A percentile compares a stretch with the other conserved stretches of the same genome.
phyloP scores from a whole-genome alignment of 371 early-diverging fungal species.

The Syncephalastrum sp. region DNA sequence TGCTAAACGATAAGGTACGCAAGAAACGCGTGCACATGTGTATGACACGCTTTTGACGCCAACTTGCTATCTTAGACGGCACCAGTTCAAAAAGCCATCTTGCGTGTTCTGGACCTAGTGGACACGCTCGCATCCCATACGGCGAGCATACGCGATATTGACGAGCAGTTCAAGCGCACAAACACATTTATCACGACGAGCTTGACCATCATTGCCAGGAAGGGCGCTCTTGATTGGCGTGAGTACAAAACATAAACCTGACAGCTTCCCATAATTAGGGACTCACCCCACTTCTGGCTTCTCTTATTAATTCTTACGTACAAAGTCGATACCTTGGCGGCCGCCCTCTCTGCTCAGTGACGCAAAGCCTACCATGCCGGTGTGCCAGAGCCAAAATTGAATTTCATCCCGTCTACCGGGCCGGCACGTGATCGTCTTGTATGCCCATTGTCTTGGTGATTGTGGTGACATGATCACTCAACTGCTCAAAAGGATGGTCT shows the following conservation, averaged over 20 bases:
- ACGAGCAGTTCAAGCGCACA: constrained; percentile 33
- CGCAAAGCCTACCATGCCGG: too few relatives aligned
- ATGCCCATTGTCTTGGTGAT: too few relatives aligned
- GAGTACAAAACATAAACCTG: constrained; percentile 14
- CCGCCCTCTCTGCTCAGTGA: constrained; percentile 10
- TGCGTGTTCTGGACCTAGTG: constrained; percentile 35
- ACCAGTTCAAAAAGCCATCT: constrained; percentile 30
- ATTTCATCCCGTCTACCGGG: too few relatives aligned
- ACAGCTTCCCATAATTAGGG: not conserved
- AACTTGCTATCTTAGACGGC: constrained; percentile 16
- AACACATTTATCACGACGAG: constrained; percentile 41
- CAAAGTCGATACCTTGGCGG: constrained; percentile 11
- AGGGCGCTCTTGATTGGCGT: constrained; percentile 46
- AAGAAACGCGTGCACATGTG: not conserved
- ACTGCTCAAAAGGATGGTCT: too few relatives aligned
- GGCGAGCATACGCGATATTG: constrained; percentile 19
- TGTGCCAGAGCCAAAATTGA: too few relatives aligned
- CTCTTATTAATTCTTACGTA: not conserved
- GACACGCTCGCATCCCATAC: constrained; percentile 19
- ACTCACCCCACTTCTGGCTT: not conserved
- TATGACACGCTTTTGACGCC: not conserved
- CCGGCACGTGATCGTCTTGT: too few relatives aligned
- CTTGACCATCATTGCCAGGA: constrained; percentile 35
- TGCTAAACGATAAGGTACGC: constrained; percentile 42
- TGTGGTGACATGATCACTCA: too few relatives aligned